phyloP scores from a whole-genome alignment of 78 protist species.

The Dictyostelium purpureum region DNA sequence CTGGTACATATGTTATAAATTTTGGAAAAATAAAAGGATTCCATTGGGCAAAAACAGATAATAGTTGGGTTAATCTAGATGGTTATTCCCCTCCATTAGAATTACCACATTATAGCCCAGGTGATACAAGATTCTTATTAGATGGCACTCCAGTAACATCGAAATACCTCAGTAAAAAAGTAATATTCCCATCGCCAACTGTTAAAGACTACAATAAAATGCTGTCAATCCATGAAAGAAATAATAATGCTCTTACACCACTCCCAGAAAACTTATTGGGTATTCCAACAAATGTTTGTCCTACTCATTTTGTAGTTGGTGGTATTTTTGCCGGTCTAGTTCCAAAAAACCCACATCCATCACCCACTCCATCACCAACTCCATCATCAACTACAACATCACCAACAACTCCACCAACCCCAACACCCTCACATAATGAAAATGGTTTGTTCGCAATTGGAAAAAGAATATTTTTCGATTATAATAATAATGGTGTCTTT shows the following conservation, averaged over 20 bases:
- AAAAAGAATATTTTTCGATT: not conserved
- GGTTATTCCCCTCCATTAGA: not conserved
- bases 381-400: not conserved
- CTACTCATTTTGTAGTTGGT: not conserved
- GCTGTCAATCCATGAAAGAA: too few species aligned
- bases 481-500: conserved; percentile 3
- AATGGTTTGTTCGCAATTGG: conserved; percentile 14
- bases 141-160: too few species aligned
- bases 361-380: not conserved
- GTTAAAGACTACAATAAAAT: too few species aligned
- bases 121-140: too few species aligned
- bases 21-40: not conserved
- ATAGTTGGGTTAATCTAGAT: not conserved
- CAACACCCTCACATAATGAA: not conserved
- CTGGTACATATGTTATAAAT: conserved; percentile 6
- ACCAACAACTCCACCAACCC: not conserved
- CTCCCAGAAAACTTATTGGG: too few species aligned
- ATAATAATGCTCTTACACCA: too few species aligned
- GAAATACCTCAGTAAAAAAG: too few species aligned
- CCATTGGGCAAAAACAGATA: not conserved
- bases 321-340: not conserved
- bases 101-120: not conserved
- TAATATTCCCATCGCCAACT: too few species aligned
- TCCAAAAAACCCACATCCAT: not conserved
- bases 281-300: not conserved